Percentiles rank a stretch among this genome's conserved stretches.
Evolutionary conservation across 345 rosid genomes (phyloP).

Genomic region (Corchorus capsularis): DNA sequence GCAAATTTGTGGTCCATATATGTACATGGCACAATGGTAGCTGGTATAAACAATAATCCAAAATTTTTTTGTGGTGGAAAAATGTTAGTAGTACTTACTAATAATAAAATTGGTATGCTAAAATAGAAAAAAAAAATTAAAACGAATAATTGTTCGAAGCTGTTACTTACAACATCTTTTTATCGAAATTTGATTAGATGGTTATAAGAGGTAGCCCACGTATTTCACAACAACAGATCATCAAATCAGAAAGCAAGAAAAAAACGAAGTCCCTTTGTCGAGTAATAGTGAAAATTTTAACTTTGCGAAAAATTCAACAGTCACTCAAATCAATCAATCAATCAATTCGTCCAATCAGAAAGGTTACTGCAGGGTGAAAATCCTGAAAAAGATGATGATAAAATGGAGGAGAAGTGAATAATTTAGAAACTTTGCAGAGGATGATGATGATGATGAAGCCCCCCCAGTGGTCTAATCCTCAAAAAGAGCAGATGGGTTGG

Average conservation of each 20-base stretch:
- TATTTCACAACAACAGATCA: not conserved
- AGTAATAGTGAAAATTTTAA: not conserved
- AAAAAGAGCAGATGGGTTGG: not conserved
- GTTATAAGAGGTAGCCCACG: not conserved
- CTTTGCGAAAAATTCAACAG: not conserved
- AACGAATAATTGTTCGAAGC: no score
- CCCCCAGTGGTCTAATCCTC: not conserved
- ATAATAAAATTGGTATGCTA: no score
- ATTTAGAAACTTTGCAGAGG: not conserved
- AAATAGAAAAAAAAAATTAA: no score
- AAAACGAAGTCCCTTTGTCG: not conserved
- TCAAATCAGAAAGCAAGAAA: not conserved
- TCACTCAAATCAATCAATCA: not conserved
- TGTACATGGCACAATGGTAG: no score
- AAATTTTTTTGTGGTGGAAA: not conserved
- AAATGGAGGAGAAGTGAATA: no score
- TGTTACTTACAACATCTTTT: not conserved
- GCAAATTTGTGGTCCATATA: no score
- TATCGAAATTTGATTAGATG: not conserved
- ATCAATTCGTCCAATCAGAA: not conserved
- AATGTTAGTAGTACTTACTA: not conserved
- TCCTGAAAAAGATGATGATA: not conserved
- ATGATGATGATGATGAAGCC: not conserved
- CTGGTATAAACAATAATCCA: no score
- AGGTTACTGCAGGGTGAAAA: not conserved